Evolutionary conservation across 2,329 filamentous ascomycete genomes (phyloP).

Genomic region (Trichoderma atrobrunneum): DNA sequence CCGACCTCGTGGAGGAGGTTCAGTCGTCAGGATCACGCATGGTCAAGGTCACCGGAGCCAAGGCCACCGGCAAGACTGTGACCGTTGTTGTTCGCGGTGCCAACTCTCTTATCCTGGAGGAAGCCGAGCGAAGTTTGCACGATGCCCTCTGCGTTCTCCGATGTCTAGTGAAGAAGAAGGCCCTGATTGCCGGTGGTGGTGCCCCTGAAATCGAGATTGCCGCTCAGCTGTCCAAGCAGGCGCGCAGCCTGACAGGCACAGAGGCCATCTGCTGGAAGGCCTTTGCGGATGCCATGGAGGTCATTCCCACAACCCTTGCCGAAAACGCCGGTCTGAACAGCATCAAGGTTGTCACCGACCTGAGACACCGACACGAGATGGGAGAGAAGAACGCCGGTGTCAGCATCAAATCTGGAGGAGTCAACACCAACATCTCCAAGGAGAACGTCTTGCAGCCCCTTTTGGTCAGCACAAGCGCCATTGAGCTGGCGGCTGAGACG

Average conservation of each 20-base stretch:
- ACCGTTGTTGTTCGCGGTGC: conserved; percentile 93
- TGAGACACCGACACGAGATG: conserved; percentile 89
- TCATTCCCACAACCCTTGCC: conserved; percentile 92
- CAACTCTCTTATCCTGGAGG: conserved; percentile 90
- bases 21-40: conserved; percentile 84
- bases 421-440: conserved; percentile 94
- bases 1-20: conserved; percentile 90
- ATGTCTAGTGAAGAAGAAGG: conserved; percentile 98
- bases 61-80: conserved; percentile 79
- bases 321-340: conserved; percentile 97
- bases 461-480: conserved; percentile 93
- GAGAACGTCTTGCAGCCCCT: conserved; percentile 96
- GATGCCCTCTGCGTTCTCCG: conserved; percentile 97
- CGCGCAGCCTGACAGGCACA: conserved; percentile 81
- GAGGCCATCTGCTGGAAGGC: conserved; percentile 99
- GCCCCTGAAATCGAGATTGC: conserved; percentile 97
- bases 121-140: conserved; percentile 94
- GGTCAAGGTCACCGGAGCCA: conserved; percentile 92
- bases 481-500: conserved; percentile 95
- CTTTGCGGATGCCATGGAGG: conserved; percentile 95
- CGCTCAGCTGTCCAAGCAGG: conserved; percentile 76
- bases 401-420: conserved; percentile 95
- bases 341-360: conserved; percentile 96
- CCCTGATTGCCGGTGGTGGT: conserved; percentile 94
- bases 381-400: conserved; percentile 96